Evolutionary conservation across 192 early-diverging fungal genomes (phyloP).

Genomic region (Ambispora gerdemannii): DNA sequence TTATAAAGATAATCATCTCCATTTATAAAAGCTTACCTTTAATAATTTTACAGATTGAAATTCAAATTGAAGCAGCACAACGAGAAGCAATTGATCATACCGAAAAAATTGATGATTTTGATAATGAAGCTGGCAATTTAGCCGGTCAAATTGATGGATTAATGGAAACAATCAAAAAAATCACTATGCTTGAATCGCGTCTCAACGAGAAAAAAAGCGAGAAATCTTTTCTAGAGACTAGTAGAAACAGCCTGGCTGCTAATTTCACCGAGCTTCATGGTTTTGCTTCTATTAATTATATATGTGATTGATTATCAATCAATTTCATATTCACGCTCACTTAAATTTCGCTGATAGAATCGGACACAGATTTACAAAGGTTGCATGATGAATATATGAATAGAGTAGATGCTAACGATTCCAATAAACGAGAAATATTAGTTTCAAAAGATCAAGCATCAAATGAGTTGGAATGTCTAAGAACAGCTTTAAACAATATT

Average conservation of each 20-base stretch:
- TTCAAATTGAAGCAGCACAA: not conserved
- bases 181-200: conserved; percentile 4
- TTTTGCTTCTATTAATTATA: not conserved
- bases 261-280: conserved; percentile 22
- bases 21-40: not conserved
- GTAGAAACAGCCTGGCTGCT: conserved; percentile 33
- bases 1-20: not conserved
- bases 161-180: conserved; percentile 21
- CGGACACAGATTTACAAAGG: conserved; percentile 59
- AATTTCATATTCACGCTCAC: not conserved
- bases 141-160: conserved; percentile 30
- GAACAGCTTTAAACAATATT: conserved; percentile 34
- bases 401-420: conserved; percentile 36
- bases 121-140: not conserved
- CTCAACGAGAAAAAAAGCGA: conserved; percentile 26
- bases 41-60: not conserved
- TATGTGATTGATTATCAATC: not conserved
- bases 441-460: conserved; percentile 27
- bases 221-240: conserved; percentile 25
- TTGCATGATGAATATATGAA: conserved; percentile 50
- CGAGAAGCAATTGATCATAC: not conserved
- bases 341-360: conserved; percentile 43
- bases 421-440: conserved; percentile 31
- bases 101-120: conserved; percentile 24
- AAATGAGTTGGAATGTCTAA: conserved; percentile 36